Conservation (phyloP, 2,329 filamentous ascomycete species). For the Sporothrix luriei region DNA sequence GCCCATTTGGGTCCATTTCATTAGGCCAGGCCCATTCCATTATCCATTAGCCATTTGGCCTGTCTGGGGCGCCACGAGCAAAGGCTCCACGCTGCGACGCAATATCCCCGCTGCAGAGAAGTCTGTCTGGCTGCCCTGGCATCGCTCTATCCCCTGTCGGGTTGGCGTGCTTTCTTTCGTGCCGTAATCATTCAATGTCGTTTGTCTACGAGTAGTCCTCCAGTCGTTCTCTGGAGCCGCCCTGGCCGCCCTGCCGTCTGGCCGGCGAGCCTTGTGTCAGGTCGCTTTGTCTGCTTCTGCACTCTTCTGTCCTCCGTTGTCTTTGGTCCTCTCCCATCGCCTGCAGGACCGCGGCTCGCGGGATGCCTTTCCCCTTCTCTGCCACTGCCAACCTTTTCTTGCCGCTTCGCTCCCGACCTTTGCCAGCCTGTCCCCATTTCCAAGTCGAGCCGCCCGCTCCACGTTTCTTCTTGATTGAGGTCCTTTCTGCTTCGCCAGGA, state of each 20-base stretch:
- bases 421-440: constrained; percentile 11
- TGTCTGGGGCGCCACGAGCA: neutral
- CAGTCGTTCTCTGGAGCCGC: constrained; percentile 14
- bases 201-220: neutral
- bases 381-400: neutral
- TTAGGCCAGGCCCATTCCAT: too few species aligned
- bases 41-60: neutral
- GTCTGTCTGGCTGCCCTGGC: too few species aligned
- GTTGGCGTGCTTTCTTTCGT: constrained; percentile 10
- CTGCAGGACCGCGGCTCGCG: constrained; percentile 20
- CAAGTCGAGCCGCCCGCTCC: constrained; percentile 1
- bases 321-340: neutral
- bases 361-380: neutral
- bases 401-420: constrained; percentile 6
- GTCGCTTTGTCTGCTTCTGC: too few species aligned
- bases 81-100: neutral
- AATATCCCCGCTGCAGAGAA: neutral
- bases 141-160: neutral
- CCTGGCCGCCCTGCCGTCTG: constrained; percentile 29
- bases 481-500: neutral
- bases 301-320: neutral
- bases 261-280: constrained; percentile 14
- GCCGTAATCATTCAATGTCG: too few species aligned
- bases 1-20: constrained; percentile 34
- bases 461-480: constrained; percentile 29